These are phyloP conservation scores for Ogataea sp. DNA, from an alignment of 805 yeast genomes.

Conservation along the genomic window DNA sequence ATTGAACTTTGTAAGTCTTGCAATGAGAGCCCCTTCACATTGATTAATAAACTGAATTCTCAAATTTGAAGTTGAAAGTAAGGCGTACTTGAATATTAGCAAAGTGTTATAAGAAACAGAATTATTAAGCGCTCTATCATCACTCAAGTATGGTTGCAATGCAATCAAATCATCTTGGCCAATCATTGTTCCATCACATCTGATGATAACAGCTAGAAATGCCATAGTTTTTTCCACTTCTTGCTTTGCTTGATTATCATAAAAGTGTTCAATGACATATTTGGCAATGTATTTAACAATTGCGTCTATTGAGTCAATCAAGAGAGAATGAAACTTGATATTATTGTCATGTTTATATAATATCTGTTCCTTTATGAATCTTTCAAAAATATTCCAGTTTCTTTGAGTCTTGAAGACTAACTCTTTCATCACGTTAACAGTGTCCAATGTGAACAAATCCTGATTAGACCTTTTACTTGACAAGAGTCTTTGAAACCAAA, in stretches of 20 bases:
- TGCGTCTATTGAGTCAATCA: slow-evolving; percentile 14
- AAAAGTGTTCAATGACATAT: slow-evolving; percentile 25
- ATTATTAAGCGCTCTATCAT: slow-evolving; percentile 33
- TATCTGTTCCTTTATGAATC: slow-evolving; percentile 37
- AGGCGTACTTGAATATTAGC: slow-evolving; percentile 42
- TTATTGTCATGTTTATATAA: slow-evolving; percentile 22
- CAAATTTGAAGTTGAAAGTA: slow-evolving; percentile 36
- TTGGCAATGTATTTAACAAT: slow-evolving; percentile 31
- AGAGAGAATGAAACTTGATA: slow-evolving; percentile 5
- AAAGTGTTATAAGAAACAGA: slow-evolving; percentile 41
- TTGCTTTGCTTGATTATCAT: slow-evolving; percentile 16
- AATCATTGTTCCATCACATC: slow-evolving; percentile 43
- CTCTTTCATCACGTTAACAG: slow-evolving; percentile 29
- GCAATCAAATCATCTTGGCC: slow-evolving; percentile 59
- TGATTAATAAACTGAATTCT: slow-evolving; percentile 42
- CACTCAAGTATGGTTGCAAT: slow-evolving; percentile 56
- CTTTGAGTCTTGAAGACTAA: slow-evolving; percentile 30
- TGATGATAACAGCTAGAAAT: slow-evolving; percentile 48
- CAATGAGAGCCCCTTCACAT: slow-evolving; percentile 44
- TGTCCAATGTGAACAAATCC: slow-evolving; percentile 2
- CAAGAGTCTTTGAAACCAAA: slow-evolving; percentile 24
- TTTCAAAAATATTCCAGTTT: slow-evolving; percentile 36
- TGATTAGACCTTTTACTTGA: neutral
- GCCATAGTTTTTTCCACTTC: slow-evolving; percentile 32
- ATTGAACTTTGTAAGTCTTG: slow-evolving; percentile 50